Percentiles rank a stretch among this genome's conserved stretches.
These are phyloP conservation scores for Platanus orientalis DNA, from an alignment of 164 flowering plant species.

Conservation along the genomic window DNA sequence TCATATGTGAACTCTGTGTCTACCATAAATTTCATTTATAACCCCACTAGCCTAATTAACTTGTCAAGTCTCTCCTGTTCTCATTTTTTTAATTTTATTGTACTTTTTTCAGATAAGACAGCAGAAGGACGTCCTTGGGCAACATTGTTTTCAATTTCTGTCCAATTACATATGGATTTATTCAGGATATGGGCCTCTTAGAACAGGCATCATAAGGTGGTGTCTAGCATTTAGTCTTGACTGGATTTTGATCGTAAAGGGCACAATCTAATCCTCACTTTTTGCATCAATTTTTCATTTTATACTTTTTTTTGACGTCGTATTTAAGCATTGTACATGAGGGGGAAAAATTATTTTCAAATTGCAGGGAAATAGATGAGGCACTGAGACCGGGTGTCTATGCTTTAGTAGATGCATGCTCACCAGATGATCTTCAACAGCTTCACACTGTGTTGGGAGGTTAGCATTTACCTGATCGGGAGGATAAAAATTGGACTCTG, in stretches of 20 bases:
- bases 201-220: slow-evolving; percentile 72
- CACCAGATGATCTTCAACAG: slow-evolving; percentile 73
- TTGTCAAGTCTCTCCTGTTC: not conserved
- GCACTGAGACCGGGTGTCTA: slow-evolving; percentile 84
- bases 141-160: slow-evolving; percentile 48
- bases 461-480: slow-evolving; percentile 17
- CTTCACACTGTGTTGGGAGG: slow-evolving; percentile 86
- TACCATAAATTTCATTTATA: not conserved
- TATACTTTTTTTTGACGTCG: not conserved
- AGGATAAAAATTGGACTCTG: not conserved
- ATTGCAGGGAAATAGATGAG: slow-evolving; percentile 82
- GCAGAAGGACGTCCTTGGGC: slow-evolving; percentile 62
- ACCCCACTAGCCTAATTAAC: not conserved
- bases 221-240: slow-evolving; percentile 1
- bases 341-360: not conserved
- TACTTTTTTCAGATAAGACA: slow-evolving; percentile 59
- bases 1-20: too few species aligned
- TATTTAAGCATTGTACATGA: not conserved
- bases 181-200: slow-evolving; percentile 71
- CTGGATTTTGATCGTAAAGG: not conserved
- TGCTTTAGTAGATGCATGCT: slow-evolving; percentile 80
- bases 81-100: not conserved
- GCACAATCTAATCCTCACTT: not conserved
- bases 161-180: slow-evolving; percentile 66
- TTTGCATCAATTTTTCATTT: not conserved